phyloP scores from a whole-genome alignment of 2,329 filamentous ascomycete species.

The Biscogniauxia mediterranea region DNA sequence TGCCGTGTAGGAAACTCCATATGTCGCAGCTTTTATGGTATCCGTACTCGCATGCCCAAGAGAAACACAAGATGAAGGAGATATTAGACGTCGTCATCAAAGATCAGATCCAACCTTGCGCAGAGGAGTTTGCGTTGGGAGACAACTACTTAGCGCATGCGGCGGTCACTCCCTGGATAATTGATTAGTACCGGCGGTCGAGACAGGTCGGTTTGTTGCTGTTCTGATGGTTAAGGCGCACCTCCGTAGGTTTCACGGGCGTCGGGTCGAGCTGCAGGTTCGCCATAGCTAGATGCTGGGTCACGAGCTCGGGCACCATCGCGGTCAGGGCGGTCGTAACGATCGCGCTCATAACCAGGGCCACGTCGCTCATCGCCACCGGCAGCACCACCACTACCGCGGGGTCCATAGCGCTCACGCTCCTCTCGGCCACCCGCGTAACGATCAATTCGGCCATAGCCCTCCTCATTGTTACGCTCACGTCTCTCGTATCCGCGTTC shows the following conservation, averaged over 20 bases:
- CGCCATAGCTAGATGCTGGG: slow-evolving; percentile 40
- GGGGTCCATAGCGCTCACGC: slow-evolving; percentile 28
- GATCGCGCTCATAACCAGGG: slow-evolving; percentile 32
- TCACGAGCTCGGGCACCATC: slow-evolving; percentile 38
- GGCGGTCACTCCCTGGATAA: slow-evolving; percentile 25
- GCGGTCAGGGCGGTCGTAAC: slow-evolving; percentile 49
- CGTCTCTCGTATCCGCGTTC: slow-evolving; percentile 51
- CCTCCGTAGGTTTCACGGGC: slow-evolving; percentile 43
- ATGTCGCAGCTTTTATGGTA: slow-evolving; percentile 31
- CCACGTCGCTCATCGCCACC: slow-evolving; percentile 25
- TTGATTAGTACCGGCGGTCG: slow-evolving; percentile 25
- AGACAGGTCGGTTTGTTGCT: slow-evolving; percentile 16
- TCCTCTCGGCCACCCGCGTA: slow-evolving; percentile 29
- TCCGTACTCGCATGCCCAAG: slow-evolving; percentile 30
- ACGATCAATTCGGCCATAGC: slow-evolving; percentile 30
- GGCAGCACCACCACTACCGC: slow-evolving; percentile 11
- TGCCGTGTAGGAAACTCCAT: slow-evolving; percentile 34
- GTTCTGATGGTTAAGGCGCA: slow-evolving; percentile 29
- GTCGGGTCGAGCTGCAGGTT: slow-evolving; percentile 42
- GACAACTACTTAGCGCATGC: slow-evolving; percentile 13
- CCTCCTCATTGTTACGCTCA: slow-evolving; percentile 35
- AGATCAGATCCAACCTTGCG: slow-evolving; percentile 18
- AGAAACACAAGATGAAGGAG: slow-evolving; percentile 27
- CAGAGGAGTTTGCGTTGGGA: slow-evolving; percentile 9
- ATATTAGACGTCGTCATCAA: slow-evolving; percentile 18